Evolutionary conservation across 345 rosid genomes (phyloP), one percentile per base, ranked within the genome.

Genomic region (Cardamine chenopodiifolia): DNA sequence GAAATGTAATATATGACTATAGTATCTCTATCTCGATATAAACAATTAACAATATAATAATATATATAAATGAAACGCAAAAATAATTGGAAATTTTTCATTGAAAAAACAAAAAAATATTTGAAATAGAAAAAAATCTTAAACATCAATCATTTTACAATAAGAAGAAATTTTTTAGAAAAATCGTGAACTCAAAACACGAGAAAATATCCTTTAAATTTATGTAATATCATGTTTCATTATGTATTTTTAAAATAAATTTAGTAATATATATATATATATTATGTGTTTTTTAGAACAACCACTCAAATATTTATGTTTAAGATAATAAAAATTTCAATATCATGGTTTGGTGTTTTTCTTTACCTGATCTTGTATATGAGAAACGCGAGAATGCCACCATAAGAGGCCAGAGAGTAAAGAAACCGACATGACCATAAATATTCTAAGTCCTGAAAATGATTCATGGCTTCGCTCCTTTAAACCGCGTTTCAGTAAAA

Each of bases 381-480:
- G 90, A 17, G 88, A 75, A 49, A 73, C 83, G 55, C 87, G 80
- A 26, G 96, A 86, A 54, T 86, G 86, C 98, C 94, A 93, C 98
- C 98, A 93, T 58, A 93, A 73, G 29, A 89, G 90, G 23, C 98
- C 98, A 20, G 96, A 87, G 52, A 93, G 86, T 45, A 91, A 58
- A 7, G 98, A 80, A 75, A 91, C 98, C 1, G 97, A 91, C 85
- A 89, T 71, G 71, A 91, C 96, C 75, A 89, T 94, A 64, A 89
- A 90, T 73, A 89, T 85, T 85, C 86, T 82, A 17, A 93, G 82
- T n/a, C 88, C 85, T 12, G 97, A 91, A 74, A 81, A 93, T 0
- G 97, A 91, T 79, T 91, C 98, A 7, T 93, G 97, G 62, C 84
- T 88, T 80, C 98, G 86, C 70, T 93, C 96, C 56, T 68, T 83